These are phyloP conservation scores for Sphaerulina populicola DNA, from an alignment of 2,329 filamentous ascomycete genomes.

Conservation along the genomic window DNA sequence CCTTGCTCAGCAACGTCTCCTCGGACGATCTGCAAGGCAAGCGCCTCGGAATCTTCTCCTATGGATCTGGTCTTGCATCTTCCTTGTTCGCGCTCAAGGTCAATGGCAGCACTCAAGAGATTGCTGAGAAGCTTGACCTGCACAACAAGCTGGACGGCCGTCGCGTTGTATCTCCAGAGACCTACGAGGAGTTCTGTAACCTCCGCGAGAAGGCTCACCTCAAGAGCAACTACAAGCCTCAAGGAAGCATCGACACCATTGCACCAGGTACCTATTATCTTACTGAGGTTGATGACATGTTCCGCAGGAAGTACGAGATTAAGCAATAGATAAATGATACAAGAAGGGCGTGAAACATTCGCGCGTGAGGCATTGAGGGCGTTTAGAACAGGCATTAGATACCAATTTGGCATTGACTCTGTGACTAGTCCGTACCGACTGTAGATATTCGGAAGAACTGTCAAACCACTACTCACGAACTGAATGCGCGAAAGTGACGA, in stretches of 20 bases:
- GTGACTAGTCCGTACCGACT: neutral
- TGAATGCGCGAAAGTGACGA: neutral
- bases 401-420: constrained; percentile 6
- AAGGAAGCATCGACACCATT: constrained; percentile 39
- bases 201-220: constrained; percentile 45
- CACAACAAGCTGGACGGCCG: constrained; percentile 40
- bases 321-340: constrained; percentile 37
- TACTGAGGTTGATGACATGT: constrained; percentile 44
- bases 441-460: constrained; percentile 3
- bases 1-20: constrained; percentile 41
- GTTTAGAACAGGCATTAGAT: constrained; percentile 7
- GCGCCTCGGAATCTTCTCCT: constrained; percentile 46
- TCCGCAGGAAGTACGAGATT: constrained; percentile 44
- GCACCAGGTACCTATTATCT: constrained; percentile 46
- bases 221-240: constrained; percentile 43
- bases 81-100: constrained; percentile 46
- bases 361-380: constrained; percentile 3
- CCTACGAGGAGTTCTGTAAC: constrained; percentile 48
- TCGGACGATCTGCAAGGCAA: constrained; percentile 43
- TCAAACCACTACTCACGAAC: neutral
- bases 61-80: constrained; percentile 45
- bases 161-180: constrained; percentile 40
- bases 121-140: constrained; percentile 42
- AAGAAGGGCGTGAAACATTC: neutral
- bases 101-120: constrained; percentile 40